phyloP scores from a whole-genome alignment of 2,329 filamentous ascomycete species.

The Orbilia brochopaga region DNA sequence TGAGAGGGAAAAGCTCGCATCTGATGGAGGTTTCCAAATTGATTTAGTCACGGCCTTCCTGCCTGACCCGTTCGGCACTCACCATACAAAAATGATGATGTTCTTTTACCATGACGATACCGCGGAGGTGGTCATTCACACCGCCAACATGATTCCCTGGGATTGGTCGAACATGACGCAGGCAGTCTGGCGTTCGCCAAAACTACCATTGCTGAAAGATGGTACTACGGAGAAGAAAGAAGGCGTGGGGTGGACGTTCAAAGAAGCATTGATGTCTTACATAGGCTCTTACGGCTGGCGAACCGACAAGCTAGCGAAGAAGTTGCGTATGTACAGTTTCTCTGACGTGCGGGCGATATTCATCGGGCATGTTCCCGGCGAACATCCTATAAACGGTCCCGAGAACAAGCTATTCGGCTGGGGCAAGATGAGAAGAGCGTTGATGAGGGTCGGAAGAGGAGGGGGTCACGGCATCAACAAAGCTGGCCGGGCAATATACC shows the following conservation, averaged over 20 bases:
- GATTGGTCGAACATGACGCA: slow-evolving; percentile 92
- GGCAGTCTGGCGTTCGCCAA: slow-evolving; percentile 77
- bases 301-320: slow-evolving; percentile 65
- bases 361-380: slow-evolving; percentile 78
- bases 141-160: slow-evolving; percentile 85
- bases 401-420: slow-evolving; percentile 75
- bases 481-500: slow-evolving; percentile 54
- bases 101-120: slow-evolving; percentile 76
- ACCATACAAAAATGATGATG: slow-evolving; percentile 88
- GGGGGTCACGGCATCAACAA: slow-evolving; percentile 18
- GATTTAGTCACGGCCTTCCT: slow-evolving; percentile 75
- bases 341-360: slow-evolving; percentile 71
- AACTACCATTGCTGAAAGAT: slow-evolving; percentile 64
- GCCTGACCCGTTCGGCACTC: slow-evolving; percentile 83
- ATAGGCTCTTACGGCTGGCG: slow-evolving; percentile 70
- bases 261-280: slow-evolving; percentile 75
- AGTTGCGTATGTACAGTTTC: slow-evolving; percentile 73
- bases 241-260: slow-evolving; percentile 74
- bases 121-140: slow-evolving; percentile 82
- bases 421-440: slow-evolving; percentile 68
- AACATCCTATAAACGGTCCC: slow-evolving; percentile 62
- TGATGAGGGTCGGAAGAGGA: slow-evolving; percentile 59
- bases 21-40: slow-evolving; percentile 66
- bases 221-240: slow-evolving; percentile 52
- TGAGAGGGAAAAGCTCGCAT: slow-evolving; percentile 9